Evolutionary conservation across 768 basidiomycete species (phyloP), one percentile per base, ranked within the genome.

Genomic region (Xerocomus brunneocitrinus): DNA sequence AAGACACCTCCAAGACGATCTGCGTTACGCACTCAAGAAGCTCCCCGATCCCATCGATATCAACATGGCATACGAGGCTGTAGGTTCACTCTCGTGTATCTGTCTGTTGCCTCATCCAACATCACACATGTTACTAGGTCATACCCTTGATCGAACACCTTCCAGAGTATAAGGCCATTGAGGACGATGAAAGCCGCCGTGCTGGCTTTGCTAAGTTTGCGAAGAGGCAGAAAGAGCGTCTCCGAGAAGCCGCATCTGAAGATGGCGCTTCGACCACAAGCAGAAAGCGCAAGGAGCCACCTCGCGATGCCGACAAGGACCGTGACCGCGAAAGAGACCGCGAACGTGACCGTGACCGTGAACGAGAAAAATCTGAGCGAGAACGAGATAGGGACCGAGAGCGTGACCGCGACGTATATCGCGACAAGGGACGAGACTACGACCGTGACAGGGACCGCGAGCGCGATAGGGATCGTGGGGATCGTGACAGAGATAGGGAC

Each of bases 11-110:
- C 91, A 97, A 63, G 97, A 99, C 69, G 97, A 98, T 64, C 76
- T 99, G 35, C 86, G 97, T 6, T 97, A 98, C 72, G 97, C 95
- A 0, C 76, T 98, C 58, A 93, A 90, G 73, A 95, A 95, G 67
- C 75, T 95, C 7, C 68, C 89, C 0, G 90, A 94, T 46, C 80
- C 90, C 1, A 70, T 98, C 36, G 91, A 95, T 58, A 67, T 94
- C 46, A 81, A 72, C 28, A 65, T 85, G 52, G 67, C 85, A 1
- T 98, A 87, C 63, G 95, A 98, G 60, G 83, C 89, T 61, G 94
- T 91, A 59, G 50, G 83, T 69, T 13, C 44, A 25, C 8, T 55
- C 39, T 8, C 30, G n/a, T 13, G 4, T 35, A 12, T 16, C 19
- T 28, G 19, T 47, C 6, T 9, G 40, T 28, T 40, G 19, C 43